phyloP scores from a whole-genome alignment of 2,329 filamentous ascomycete species.

The Claviceps arundinis region DNA sequence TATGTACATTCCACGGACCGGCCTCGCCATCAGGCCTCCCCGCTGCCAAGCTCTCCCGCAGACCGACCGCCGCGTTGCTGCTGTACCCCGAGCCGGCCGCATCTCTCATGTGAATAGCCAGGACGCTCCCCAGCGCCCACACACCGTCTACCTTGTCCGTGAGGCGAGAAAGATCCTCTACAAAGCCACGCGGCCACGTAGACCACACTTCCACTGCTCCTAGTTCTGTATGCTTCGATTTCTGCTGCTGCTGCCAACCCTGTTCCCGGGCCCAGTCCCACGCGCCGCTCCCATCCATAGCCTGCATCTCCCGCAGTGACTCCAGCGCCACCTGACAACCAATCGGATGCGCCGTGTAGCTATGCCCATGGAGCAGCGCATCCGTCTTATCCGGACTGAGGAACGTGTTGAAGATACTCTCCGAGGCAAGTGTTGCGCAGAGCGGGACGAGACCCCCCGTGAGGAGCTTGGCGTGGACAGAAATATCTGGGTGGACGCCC shows the following conservation, averaged over 20 bases:
- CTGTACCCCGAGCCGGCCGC: conserved; percentile 31
- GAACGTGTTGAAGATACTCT: conserved; percentile 61
- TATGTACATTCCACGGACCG: conserved; percentile 36
- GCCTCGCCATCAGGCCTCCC: conserved; percentile 11
- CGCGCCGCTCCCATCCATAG: conserved; percentile 39
- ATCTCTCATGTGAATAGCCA: conserved; percentile 46
- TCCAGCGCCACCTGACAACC: conserved; percentile 68
- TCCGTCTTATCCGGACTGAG: conserved; percentile 60
- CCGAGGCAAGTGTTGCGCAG: conserved; percentile 60
- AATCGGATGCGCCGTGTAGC: conserved; percentile 73
- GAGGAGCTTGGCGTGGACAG: conserved; percentile 70
- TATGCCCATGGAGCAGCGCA: conserved; percentile 71
- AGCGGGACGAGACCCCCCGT: conserved; percentile 71
- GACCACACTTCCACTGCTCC: conserved; percentile 39
- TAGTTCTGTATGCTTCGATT: neutral
- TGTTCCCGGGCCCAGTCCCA: conserved; percentile 44
- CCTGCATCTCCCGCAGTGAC: conserved; percentile 44
- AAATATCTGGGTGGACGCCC: conserved; percentile 55
- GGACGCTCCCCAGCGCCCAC: conserved; percentile 61
- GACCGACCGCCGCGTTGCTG: conserved; percentile 29
- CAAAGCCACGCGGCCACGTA: conserved; percentile 51
- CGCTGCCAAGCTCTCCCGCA: conserved; percentile 25
- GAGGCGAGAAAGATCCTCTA: conserved; percentile 42
- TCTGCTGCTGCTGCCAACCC: conserved; percentile 22
- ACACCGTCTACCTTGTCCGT: conserved; percentile 45